These are phyloP conservation scores for Botrytis elliptica DNA, from an alignment of 2,329 filamentous ascomycete genomes.

Conservation along the genomic window DNA sequence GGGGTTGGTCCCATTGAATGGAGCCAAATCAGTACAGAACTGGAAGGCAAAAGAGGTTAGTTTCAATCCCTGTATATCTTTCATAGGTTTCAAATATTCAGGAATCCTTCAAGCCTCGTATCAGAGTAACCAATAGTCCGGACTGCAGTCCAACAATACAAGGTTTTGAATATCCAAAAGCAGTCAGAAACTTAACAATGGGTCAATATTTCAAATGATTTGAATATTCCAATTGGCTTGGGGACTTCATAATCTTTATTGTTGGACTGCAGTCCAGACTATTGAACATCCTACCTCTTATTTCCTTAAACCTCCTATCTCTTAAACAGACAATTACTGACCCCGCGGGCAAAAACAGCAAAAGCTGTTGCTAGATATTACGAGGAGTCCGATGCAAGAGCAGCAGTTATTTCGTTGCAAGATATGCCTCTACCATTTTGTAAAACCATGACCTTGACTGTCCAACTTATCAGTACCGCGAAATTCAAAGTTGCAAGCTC, in stretches of 20 bases:
- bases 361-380: slow-evolving; percentile 45
- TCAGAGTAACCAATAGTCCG: background rate
- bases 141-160: background rate
- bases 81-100: background rate
- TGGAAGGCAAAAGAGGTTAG: slow-evolving; percentile 6
- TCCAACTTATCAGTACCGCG: slow-evolving; percentile 41
- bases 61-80: background rate
- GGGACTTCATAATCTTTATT: no score
- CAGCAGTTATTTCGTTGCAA: slow-evolving; percentile 40
- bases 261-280: no score
- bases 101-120: background rate
- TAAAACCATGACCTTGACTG: slow-evolving; percentile 39
- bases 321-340: background rate
- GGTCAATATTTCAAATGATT: no score
- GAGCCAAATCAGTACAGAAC: background rate
- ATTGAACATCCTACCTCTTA: no score
- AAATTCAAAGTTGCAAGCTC: slow-evolving; percentile 42
- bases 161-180: no score
- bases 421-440: slow-evolving; percentile 39
- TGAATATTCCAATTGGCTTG: no score
- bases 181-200: no score
- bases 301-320: background rate
- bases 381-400: slow-evolving; percentile 41
- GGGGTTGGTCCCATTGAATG: slow-evolving; percentile 23
- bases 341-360: slow-evolving; percentile 17